These are phyloP conservation scores for Croton laevigatus DNA, from an alignment of 441 rosid genomes.

Conservation along the genomic window DNA sequence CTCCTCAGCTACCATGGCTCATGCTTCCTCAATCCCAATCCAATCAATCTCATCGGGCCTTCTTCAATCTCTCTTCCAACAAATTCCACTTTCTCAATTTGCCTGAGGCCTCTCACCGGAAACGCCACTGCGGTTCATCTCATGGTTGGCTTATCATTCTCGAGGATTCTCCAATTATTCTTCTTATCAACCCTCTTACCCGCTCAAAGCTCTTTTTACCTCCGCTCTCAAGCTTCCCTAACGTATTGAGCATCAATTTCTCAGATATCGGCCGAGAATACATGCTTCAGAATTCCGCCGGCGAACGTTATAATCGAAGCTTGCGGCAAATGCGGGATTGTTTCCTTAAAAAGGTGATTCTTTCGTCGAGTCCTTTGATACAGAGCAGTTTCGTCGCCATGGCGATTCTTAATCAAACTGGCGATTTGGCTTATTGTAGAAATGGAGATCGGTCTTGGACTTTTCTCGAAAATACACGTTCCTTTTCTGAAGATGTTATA, in stretches of 20 bases:
- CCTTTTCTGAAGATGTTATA: conserved; percentile 45
- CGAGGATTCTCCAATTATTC: conserved; percentile 42
- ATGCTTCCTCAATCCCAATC: conserved; percentile 41
- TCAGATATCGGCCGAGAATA: conserved; percentile 52
- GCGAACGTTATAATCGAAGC: conserved; percentile 25
- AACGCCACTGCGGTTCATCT: conserved; percentile 59
- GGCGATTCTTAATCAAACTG: conserved; percentile 39
- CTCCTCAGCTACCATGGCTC: conserved; percentile 66
- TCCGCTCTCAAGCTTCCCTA: conserved; percentile 47
- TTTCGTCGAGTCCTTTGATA: conserved; percentile 44
- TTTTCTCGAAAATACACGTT: conserved; percentile 28
- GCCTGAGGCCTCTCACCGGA: conserved; percentile 33
- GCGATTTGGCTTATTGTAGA: conserved; percentile 43
- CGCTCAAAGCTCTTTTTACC: conserved; percentile 43
- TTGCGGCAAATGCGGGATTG: conserved; percentile 50
- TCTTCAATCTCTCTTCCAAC: conserved; percentile 43
- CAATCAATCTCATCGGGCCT: conserved; percentile 33
- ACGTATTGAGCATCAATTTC: conserved; percentile 43
- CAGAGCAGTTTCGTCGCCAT: conserved; percentile 34
- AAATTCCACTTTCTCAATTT: conserved; percentile 36
- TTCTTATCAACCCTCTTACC: conserved; percentile 52
- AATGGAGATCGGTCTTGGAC: conserved; percentile 42
- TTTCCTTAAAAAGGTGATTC: conserved; percentile 48
- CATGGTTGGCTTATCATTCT: conserved; percentile 58
- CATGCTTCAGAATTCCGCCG: conserved; percentile 22